Conservation (phyloP, 2,329 filamentous ascomycete genomes). For the Nemania sp. region DNA sequence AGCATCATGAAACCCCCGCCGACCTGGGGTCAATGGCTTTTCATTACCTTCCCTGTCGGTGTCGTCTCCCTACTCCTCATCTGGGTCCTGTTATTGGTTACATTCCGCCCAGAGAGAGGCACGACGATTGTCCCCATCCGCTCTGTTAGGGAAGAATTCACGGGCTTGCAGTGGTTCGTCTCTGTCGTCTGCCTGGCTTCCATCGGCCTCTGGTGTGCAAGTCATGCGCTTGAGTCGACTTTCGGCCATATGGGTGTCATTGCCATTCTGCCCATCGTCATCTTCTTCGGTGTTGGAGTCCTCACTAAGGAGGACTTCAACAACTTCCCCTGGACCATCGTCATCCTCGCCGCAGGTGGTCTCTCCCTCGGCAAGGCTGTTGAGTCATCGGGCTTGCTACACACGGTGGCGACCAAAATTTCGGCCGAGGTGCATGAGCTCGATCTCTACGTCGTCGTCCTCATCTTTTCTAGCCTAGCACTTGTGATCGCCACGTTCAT, state of each 20-base stretch:
- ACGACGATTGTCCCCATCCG: constrained; percentile 92
- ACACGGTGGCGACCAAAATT: constrained; percentile 82
- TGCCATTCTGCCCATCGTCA: constrained; percentile 90
- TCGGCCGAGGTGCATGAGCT: constrained; percentile 74
- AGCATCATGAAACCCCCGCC: constrained; percentile 93
- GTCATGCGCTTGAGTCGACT: constrained; percentile 80
- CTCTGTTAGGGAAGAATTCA: constrained; percentile 85
- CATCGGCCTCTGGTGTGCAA: constrained; percentile 90
- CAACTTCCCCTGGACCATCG: constrained; percentile 99
- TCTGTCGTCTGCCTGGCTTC: constrained; percentile 79
- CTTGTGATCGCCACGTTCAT: constrained; percentile 96
- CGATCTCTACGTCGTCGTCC: constrained; percentile 81
- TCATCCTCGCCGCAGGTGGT: constrained; percentile 94
- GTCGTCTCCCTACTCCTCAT: constrained; percentile 86
- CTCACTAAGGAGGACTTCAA: constrained; percentile 99
- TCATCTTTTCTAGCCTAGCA: constrained; percentile 84
- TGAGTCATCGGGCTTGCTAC: constrained; percentile 86
- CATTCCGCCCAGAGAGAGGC: constrained; percentile 82
- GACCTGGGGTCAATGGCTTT: constrained; percentile 97
- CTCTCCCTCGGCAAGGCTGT: constrained; percentile 92
- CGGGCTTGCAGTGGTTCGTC: constrained; percentile 91
- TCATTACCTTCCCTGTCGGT: constrained; percentile 90
- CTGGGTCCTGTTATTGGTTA: constrained; percentile 82
- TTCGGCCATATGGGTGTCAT: constrained; percentile 99
- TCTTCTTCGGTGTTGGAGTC: constrained; percentile 96